phyloP scores from a whole-genome alignment of 305 asterid species.

The Andrographis paniculata region DNA sequence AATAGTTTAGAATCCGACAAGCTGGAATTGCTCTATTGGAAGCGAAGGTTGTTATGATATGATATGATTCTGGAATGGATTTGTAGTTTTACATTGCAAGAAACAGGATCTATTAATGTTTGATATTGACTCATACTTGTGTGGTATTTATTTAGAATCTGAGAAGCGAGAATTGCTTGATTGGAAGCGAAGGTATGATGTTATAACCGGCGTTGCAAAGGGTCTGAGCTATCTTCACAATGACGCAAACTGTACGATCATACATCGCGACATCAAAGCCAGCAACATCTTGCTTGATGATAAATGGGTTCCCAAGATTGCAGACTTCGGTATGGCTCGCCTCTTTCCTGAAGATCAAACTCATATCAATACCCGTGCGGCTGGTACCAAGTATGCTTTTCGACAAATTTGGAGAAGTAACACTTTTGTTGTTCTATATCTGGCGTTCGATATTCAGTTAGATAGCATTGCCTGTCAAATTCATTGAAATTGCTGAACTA shows the following conservation, averaged over 20 bases:
- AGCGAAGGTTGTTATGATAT: no score
- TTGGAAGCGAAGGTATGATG: slow-evolving; percentile 79
- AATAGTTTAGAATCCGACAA: no score
- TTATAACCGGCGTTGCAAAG: slow-evolving; percentile 71
- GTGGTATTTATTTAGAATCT: slow-evolving; percentile 47
- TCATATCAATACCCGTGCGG: slow-evolving; percentile 41
- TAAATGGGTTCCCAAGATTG: slow-evolving; percentile 64
- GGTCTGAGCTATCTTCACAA: slow-evolving; percentile 92
- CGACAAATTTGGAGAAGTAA: neutral
- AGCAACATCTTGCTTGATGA: slow-evolving; percentile 94
- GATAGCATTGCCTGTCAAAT: neutral
- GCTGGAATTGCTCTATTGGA: no score
- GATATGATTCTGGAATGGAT: no score
- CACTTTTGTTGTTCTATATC: neutral
- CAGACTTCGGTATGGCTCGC: slow-evolving; percentile 19
- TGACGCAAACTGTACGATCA: slow-evolving; percentile 64
- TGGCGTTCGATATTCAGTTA: neutral
- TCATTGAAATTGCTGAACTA: slow-evolving; percentile 4
- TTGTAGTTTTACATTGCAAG: no score
- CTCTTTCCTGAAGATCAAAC: slow-evolving; percentile 72
- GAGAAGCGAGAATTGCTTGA: slow-evolving; percentile 38
- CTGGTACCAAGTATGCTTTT: slow-evolving; percentile 76
- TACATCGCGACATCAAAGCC: slow-evolving; percentile 91
- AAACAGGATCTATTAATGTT: no score
- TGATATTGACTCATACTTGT: no score